A percentile compares a stretch with the other conserved stretches of the same genome.
Conservation (phyloP, 192 early-diverging fungal species). For the Mortierella claussenii region DNA sequence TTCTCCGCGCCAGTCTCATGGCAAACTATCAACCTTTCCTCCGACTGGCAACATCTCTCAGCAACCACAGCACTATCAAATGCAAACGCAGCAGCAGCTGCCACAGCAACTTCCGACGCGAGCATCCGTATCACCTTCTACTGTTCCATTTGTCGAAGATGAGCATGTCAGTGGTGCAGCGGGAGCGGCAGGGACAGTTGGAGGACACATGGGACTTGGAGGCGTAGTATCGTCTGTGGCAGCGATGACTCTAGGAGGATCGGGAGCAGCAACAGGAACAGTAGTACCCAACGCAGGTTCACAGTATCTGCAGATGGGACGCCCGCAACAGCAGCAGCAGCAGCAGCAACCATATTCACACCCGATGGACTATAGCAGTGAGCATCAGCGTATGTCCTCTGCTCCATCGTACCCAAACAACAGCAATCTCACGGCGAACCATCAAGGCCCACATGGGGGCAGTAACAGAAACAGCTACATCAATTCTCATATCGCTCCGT, state of each 20-base stretch:
- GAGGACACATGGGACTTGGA: no score
- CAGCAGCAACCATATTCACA: constrained; percentile 6
- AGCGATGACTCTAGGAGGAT: constrained; percentile 2
- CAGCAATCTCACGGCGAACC: constrained; percentile 7
- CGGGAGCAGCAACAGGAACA: background rate
- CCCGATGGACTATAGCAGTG: background rate
- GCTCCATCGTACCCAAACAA: background rate
- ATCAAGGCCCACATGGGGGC: no score
- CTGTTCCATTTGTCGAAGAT: constrained; percentile 14
- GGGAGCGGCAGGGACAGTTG: no score
- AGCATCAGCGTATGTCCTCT: background rate
- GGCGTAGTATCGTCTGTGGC: constrained; percentile 17
- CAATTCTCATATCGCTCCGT: background rate
- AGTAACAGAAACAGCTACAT: constrained; percentile 13
- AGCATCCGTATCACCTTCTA: constrained; percentile 16
- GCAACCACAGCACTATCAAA: constrained; percentile 3
- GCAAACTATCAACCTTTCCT: constrained; percentile 11
- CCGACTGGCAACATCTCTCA: background rate
- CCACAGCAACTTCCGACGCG: constrained; percentile 16
- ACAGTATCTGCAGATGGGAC: constrained; percentile 14
- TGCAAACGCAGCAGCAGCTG: constrained; percentile 2
- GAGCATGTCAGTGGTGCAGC: background rate
- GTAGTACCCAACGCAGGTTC: background rate
- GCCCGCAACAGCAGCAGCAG: constrained; percentile 12
- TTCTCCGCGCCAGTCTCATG: constrained; percentile 21